A percentile compares a stretch with the other conserved stretches of the same genome.
phyloP scores from a whole-genome alignment of 2,329 filamentous ascomycete genomes.

The Fusarium albosuccineum region DNA sequence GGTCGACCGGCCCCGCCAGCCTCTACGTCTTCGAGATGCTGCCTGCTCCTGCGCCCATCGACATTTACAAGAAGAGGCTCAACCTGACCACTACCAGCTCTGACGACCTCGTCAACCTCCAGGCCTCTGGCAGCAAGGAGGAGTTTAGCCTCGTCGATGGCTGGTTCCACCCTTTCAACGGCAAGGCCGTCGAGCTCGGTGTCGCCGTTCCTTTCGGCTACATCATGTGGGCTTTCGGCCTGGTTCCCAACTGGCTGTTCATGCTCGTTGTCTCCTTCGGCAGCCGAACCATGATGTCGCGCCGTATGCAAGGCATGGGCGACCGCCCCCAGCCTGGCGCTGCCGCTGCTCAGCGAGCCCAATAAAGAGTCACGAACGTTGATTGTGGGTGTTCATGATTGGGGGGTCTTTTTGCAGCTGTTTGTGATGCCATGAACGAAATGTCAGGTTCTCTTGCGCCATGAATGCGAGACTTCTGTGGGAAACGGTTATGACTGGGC shows the following conservation, averaged over 20 bases:
- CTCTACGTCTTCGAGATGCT: slow-evolving; percentile 78
- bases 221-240: slow-evolving; percentile 73
- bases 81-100: slow-evolving; percentile 78
- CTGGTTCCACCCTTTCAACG: slow-evolving; percentile 82
- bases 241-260: slow-evolving; percentile 80
- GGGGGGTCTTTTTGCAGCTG: slow-evolving; percentile 17
- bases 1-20: slow-evolving; percentile 74
- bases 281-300: slow-evolving; percentile 78
- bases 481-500: slow-evolving; percentile 24
- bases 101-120: slow-evolving; percentile 72
- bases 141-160: slow-evolving; percentile 67
- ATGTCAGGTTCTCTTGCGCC: slow-evolving; percentile 29
- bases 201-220: slow-evolving; percentile 76
- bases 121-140: slow-evolving; percentile 65
- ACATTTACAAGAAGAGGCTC: slow-evolving; percentile 74
- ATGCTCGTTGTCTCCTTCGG: slow-evolving; percentile 82
- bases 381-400: slow-evolving; percentile 20
- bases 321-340: slow-evolving; percentile 31
- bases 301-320: slow-evolving; percentile 49
- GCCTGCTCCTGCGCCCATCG: slow-evolving; percentile 72
- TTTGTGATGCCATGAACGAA: slow-evolving; percentile 21
- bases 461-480: slow-evolving; percentile 29
- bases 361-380: slow-evolving; percentile 28
- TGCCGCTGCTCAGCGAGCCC: slow-evolving; percentile 28
- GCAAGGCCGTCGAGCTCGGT: slow-evolving; percentile 72